Evolutionary conservation across 495 filamentous ascomycete genomes (phyloP).

Genomic region (Xylaria sp.): DNA sequence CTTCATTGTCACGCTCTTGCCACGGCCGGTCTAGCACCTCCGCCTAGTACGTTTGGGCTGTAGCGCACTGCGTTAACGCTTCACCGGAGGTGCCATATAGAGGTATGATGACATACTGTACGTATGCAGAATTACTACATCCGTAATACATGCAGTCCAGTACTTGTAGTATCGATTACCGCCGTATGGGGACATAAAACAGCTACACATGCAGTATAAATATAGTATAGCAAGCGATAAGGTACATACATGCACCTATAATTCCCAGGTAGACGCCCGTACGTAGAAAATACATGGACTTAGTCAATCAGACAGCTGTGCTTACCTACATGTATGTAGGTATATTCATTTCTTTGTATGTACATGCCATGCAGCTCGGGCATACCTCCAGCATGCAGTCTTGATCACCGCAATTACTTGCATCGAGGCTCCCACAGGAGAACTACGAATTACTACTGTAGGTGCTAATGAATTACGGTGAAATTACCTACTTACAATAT

Average conservation of each 20-base stretch:
- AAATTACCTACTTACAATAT: too few relatives aligned
- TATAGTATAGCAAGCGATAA: not conserved
- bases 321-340: too few relatives aligned
- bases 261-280: too few relatives aligned
- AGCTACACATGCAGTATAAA: too few relatives aligned
- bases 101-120: slow-evolving; percentile 1
- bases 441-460: too few relatives aligned
- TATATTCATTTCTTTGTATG: too few relatives aligned
- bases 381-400: not conserved
- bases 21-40: not conserved
- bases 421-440: too few relatives aligned
- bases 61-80: slow-evolving; percentile 3
- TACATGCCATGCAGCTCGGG: slow-evolving; percentile 1
- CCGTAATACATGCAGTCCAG: too few relatives aligned
- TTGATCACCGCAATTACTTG: not conserved
- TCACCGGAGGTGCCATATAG: not conserved
- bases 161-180: too few relatives aligned
- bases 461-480: too few relatives aligned
- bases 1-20: slow-evolving; percentile 3
- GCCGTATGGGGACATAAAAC: not conserved
- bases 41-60: not conserved
- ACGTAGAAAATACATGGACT: too few relatives aligned
- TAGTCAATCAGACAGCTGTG: too few relatives aligned
- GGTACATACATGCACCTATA: not conserved
- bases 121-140: not conserved